Conservation (phyloP, 768 basidiomycete species). For the Boletales sp. region DNA sequence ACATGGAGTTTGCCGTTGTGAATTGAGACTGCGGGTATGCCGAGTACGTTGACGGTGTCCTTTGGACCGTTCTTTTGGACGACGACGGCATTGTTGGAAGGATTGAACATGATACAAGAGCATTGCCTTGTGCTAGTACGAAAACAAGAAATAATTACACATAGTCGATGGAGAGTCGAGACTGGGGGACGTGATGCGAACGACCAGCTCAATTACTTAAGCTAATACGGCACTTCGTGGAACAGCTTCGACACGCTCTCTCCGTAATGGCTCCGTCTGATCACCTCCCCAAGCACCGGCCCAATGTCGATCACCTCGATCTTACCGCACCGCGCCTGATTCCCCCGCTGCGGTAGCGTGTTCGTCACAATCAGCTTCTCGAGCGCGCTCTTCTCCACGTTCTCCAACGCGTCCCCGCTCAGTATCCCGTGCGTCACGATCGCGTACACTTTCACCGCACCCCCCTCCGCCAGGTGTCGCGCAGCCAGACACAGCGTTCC, state of each 20-base stretch:
- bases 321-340: slow-evolving; percentile 67
- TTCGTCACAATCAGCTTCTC: slow-evolving; percentile 98
- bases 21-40: slow-evolving; percentile 74
- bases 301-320: slow-evolving; percentile 95
- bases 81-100: slow-evolving; percentile 27
- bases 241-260: slow-evolving; percentile 89
- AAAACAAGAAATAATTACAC: slow-evolving; percentile 12
- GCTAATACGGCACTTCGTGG: slow-evolving; percentile 84
- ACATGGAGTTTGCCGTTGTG: slow-evolving; percentile 66
- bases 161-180: too few relatives aligned
- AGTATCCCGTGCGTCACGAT: slow-evolving; percentile 97
- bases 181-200: too few relatives aligned
- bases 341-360: slow-evolving; percentile 86
- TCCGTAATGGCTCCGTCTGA: slow-evolving; percentile 95
- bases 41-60: slow-evolving; percentile 64
- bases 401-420: slow-evolving; percentile 81
- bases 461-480: slow-evolving; percentile 82
- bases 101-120: slow-evolving; percentile 33
- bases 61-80: slow-evolving; percentile 34
- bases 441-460: slow-evolving; percentile 80
- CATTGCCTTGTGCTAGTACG: slow-evolving; percentile 30
- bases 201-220: slow-evolving; percentile 12
- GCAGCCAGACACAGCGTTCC: slow-evolving; percentile 93
- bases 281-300: slow-evolving; percentile 92
- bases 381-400: slow-evolving; percentile 68